Evolutionary conservation across 805 yeast species (phyloP).

Genomic region (Starmerella scarabaei): DNA sequence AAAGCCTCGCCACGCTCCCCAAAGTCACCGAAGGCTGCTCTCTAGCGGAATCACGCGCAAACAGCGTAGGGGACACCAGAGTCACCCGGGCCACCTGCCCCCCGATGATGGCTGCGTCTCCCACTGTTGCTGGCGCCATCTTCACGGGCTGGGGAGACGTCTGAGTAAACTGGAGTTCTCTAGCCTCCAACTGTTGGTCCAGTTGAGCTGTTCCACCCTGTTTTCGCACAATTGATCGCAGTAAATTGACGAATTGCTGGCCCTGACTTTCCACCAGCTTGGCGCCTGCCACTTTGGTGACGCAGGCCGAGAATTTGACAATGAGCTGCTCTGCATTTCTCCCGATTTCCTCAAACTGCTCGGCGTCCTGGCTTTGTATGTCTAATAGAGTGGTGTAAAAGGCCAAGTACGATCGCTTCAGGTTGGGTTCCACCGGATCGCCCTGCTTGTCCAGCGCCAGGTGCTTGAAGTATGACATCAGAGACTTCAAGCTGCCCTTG

Average conservation of each 20-base stretch:
- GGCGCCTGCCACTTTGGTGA: constrained; percentile 21
- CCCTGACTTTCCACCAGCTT: constrained; percentile 21
- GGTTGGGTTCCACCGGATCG: constrained; percentile 10
- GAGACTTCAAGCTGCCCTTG: constrained; percentile 24
- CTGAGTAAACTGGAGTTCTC: constrained; percentile 6
- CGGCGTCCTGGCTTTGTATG: constrained; percentile 26
- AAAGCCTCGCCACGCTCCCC: constrained; percentile 1
- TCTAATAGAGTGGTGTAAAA: constrained; percentile 47
- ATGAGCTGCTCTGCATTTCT: constrained; percentile 28
- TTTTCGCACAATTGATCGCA: constrained; percentile 19
- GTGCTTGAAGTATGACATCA: constrained; percentile 26
- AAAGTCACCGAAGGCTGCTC: constrained; percentile 5
- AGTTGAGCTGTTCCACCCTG: constrained; percentile 16
- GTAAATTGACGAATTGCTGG: constrained; percentile 24
- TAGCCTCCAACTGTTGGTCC: constrained; percentile 21
- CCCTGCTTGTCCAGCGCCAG: constrained; percentile 19
- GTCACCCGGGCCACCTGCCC: constrained; percentile 39
- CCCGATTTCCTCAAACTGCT: constrained; percentile 18
- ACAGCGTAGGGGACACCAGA: constrained; percentile 32
- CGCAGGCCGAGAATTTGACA: constrained; percentile 26
- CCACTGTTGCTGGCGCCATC: constrained; percentile 28
- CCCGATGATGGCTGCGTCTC: constrained; percentile 37
- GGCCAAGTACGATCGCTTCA: constrained; percentile 35
- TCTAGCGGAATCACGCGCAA: constrained; percentile 23
- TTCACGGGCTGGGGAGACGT: background rate